Percentiles rank a stretch among this genome's conserved stretches.
phyloP scores from a whole-genome alignment of 441 rosid genomes.

The Biscutella auriculata region DNA sequence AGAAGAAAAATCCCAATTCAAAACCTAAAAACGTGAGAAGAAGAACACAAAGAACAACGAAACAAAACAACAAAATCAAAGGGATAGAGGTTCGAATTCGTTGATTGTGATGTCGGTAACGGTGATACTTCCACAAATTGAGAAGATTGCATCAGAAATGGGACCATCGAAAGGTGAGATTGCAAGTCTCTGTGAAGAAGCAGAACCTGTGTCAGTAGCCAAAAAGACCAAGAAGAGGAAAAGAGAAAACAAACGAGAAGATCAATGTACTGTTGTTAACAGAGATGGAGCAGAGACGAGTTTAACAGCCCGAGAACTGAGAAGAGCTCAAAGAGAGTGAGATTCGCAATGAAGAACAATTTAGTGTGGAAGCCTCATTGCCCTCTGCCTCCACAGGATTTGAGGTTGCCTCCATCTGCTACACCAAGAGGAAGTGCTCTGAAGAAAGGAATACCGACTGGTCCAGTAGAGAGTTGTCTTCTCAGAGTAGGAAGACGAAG shows the following conservation, averaged over 20 bases:
- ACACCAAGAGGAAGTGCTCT: slow-evolving; percentile 98
- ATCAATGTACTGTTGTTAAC: slow-evolving; percentile 14
- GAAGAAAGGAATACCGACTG: slow-evolving; percentile 78
- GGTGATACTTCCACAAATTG: no score
- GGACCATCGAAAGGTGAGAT: slow-evolving; percentile 29
- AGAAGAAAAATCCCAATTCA: no score
- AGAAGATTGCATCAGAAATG: slow-evolving; percentile 39
- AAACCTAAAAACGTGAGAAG: no score
- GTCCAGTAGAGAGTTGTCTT: slow-evolving; percentile 65
- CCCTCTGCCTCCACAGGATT: slow-evolving; percentile 78
- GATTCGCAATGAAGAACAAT: slow-evolving; percentile 75
- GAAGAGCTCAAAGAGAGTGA: slow-evolving; percentile 73
- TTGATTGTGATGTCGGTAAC: no score
- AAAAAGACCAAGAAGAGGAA: slow-evolving; percentile 60
- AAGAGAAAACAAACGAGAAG: slow-evolving; percentile 36
- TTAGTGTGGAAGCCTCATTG: slow-evolving; percentile 90
- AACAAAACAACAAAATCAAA: no score
- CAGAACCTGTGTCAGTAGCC: slow-evolving; percentile 24
- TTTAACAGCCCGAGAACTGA: slow-evolving; percentile 33
- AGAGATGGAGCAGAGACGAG: slow-evolving; percentile 30
- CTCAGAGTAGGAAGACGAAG: slow-evolving; percentile 38
- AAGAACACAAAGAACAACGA: no score
- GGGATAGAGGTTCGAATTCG: no score
- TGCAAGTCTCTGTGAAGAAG: slow-evolving; percentile 36
- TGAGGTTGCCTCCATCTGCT: slow-evolving; percentile 87